These are phyloP conservation scores for Aspergillus luchuensis DNA, from an alignment of 2,329 filamentous ascomycete species.

Conservation along the genomic window DNA sequence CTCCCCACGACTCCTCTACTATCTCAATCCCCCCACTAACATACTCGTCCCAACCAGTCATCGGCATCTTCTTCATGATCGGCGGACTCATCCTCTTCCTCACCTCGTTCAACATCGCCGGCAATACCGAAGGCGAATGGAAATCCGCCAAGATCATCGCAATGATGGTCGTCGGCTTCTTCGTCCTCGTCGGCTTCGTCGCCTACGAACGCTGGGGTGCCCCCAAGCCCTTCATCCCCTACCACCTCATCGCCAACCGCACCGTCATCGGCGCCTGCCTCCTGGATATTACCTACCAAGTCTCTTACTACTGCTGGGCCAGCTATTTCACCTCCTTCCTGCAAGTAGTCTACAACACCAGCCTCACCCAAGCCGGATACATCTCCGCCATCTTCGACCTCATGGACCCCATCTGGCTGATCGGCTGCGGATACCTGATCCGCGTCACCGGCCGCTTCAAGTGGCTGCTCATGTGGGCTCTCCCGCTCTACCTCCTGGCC, in stretches of 20 bases:
- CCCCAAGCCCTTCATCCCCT: slow-evolving; percentile 29
- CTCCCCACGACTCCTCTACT: background rate
- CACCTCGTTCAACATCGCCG: slow-evolving; percentile 53
- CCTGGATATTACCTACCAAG: slow-evolving; percentile 26
- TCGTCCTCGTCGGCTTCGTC: slow-evolving; percentile 55
- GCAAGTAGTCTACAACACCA: slow-evolving; percentile 39
- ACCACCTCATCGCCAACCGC: slow-evolving; percentile 44
- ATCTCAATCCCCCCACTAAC: background rate
- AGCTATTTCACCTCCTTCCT: slow-evolving; percentile 41
- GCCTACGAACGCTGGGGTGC: slow-evolving; percentile 57
- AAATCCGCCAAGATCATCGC: slow-evolving; percentile 49
- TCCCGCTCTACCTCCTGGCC: slow-evolving; percentile 53
- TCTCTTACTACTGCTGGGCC: slow-evolving; percentile 28
- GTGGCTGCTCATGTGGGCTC: slow-evolving; percentile 50
- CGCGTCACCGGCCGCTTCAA: slow-evolving; percentile 54
- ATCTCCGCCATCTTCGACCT: slow-evolving; percentile 55
- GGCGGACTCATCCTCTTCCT: slow-evolving; percentile 56
- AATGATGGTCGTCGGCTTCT: slow-evolving; percentile 56
- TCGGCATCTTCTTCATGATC: slow-evolving; percentile 62
- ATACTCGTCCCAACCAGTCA: slow-evolving; percentile 23
- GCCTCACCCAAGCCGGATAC: slow-evolving; percentile 37
- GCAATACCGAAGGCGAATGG: slow-evolving; percentile 31
- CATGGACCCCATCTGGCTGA: slow-evolving; percentile 56
- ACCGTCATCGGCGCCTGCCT: slow-evolving; percentile 33
- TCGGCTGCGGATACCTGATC: slow-evolving; percentile 55